Percentiles rank a stretch among this genome's conserved stretches.
These are phyloP conservation scores for Westerdykella sp. DNA, from an alignment of 2,329 filamentous ascomycete genomes.

Conservation along the genomic window DNA sequence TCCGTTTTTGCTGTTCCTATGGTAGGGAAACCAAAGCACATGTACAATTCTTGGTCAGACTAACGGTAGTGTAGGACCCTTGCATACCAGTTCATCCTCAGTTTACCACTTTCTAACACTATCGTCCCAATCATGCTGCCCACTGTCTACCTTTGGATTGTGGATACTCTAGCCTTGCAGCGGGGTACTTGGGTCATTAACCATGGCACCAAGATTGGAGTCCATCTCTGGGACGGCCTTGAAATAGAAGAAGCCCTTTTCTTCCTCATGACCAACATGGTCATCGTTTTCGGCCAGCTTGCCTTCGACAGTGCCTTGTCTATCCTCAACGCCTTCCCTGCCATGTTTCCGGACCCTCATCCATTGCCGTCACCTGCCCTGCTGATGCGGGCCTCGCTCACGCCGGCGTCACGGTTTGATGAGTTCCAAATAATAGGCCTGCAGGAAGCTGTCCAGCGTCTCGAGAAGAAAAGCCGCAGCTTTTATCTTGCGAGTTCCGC, in stretches of 20 bases:
- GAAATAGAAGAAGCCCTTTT: constrained; percentile 71
- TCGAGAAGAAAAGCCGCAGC: constrained; percentile 62
- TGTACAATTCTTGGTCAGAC: not conserved
- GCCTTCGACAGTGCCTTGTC: constrained; percentile 65
- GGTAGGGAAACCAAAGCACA: constrained; percentile 32
- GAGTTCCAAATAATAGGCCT: constrained; percentile 53
- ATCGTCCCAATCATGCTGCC: constrained; percentile 55
- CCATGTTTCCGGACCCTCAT: constrained; percentile 49
- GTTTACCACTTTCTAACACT: constrained; percentile 54
- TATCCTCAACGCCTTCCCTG: constrained; percentile 57
- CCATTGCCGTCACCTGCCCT: constrained; percentile 45
- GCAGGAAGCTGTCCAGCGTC: constrained; percentile 51
- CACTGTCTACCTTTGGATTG: constrained; percentile 65
- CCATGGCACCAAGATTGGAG: constrained; percentile 58
- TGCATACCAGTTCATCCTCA: constrained; percentile 58
- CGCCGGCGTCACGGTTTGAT: constrained; percentile 49
- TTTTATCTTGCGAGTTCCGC: constrained; percentile 67
- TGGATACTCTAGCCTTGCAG: constrained; percentile 62
- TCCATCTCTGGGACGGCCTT: constrained; percentile 57
- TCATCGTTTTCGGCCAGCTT: constrained; percentile 63
- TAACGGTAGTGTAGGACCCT: constrained; percentile 43
- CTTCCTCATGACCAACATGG: constrained; percentile 62
- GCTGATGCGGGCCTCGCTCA: constrained; percentile 50
- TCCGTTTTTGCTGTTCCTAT: constrained; percentile 60
- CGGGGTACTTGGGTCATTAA: constrained; percentile 68